Base-by-base conservation (phyloP, 139 green algal genomes). In the Tetraselmis striata region DNA sequence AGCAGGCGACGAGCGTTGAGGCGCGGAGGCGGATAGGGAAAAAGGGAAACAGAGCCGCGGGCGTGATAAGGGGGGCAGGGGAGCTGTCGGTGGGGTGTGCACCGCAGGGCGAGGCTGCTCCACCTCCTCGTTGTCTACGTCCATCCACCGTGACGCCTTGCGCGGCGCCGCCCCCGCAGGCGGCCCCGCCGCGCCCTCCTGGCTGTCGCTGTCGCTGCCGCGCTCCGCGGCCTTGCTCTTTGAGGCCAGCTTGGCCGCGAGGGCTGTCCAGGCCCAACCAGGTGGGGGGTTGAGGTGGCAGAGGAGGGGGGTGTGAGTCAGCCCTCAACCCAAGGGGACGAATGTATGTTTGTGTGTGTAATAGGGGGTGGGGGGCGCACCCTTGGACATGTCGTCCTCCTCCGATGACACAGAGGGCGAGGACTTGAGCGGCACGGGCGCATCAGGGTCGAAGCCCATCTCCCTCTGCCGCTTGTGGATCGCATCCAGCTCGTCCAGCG, bases 391-490 rank as follows among this genome's bases (percentile, higher is more conserved):
- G 45, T 67, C 45, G 45, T 67, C 45, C 45, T 67, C 45, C 11
- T 67, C 45, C 11, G 45, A 67, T 5, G 87, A 92, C 0, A 84
- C 78, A 1, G 83, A 89, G 0, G 91, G 91, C 1, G 87, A 90
- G 0, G 79, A 74, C 84, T 93, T 93, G 79, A 93, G 81, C 24
- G 85, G 81, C 1, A 85, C 80, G n/a, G 86, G 84, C 5, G 81
- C 89, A 1, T 87, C 76, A 1, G 84, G 85, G 76, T 88, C 83
- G 29, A 83, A 84, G 0, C 78, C 83, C 81, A 83, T 32, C 59
- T 29, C 26, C 59, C 45, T 67, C 45, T 67, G 45, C 45, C 45
- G 45, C 45, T 67, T 67, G 11, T 18, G 45, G 45, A 67, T 67
- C 45, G 26, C 67, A 22, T 23, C 45, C 29, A 59, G 77, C 77